These are phyloP conservation scores for Theobroma cacao DNA, from an alignment of 345 rosid species.

Conservation along the genomic window DNA sequence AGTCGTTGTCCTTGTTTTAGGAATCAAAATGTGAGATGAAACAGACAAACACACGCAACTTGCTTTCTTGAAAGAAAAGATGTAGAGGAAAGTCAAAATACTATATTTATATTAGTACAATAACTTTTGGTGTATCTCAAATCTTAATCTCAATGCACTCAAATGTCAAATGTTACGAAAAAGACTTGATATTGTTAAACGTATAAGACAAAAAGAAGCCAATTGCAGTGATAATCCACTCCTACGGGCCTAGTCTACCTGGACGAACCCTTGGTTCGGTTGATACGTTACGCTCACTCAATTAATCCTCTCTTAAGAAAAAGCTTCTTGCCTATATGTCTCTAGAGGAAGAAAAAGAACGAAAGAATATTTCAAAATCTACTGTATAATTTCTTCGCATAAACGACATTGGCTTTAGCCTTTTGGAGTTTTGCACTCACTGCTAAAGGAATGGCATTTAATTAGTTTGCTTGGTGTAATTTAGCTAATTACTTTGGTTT, in stretches of 20 bases:
- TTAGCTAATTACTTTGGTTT: not conserved
- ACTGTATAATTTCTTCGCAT: not conserved
- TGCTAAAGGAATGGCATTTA: too few relatives aligned
- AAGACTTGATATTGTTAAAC: not conserved
- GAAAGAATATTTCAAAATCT: not conserved
- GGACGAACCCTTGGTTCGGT: not conserved
- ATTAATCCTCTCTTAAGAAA: too few relatives aligned
- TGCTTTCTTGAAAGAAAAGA: not conserved
- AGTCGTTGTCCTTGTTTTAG: not conserved
- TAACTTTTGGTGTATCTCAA: not conserved
- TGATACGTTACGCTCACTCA: not conserved
- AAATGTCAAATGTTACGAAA: not conserved
- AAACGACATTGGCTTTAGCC: not conserved
- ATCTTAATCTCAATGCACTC: not conserved
- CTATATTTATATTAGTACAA: not conserved
- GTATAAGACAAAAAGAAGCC: not conserved
- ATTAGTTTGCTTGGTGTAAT: not conserved
- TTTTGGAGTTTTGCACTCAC: too few relatives aligned
- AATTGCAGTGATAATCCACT: not conserved
- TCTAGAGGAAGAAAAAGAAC: too few relatives aligned
- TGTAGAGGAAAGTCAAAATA: not conserved
- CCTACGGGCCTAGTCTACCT: not conserved
- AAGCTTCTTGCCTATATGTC: too few relatives aligned
- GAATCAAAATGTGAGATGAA: not conserved
- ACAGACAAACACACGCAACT: not conserved